These are phyloP conservation scores for Ustilago lituana DNA, from an alignment of 1,284 basidiomycete species.

Conservation along the genomic window DNA sequence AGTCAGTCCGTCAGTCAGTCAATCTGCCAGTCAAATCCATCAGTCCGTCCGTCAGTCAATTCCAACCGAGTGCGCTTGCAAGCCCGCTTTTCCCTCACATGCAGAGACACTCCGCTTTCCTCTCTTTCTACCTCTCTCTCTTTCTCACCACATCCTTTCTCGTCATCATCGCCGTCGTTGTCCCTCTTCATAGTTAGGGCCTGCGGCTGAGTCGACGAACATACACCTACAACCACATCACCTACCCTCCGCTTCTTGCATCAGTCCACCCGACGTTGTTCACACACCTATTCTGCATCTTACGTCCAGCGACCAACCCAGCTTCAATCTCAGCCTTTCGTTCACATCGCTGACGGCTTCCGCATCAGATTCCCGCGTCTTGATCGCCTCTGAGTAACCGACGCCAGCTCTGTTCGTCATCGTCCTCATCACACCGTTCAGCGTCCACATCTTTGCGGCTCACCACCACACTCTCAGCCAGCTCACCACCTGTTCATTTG, in stretches of 20 bases:
- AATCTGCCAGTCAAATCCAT: too few species aligned
- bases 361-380: constrained; percentile 3
- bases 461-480: neutral
- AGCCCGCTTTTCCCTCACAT: too few species aligned
- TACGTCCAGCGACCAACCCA: neutral
- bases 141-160: constrained; percentile 11
- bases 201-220: constrained; percentile 23
- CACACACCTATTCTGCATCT: neutral
- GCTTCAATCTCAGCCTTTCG: neutral
- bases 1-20: too few species aligned
- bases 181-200: constrained; percentile 7
- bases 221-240: neutral
- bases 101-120: constrained; percentile 6
- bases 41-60: too few species aligned
- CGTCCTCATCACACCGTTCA: constrained; percentile 6
- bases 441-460: neutral
- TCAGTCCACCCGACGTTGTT: too few species aligned
- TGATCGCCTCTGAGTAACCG: constrained; percentile 5
- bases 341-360: neutral
- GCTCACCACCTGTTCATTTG: constrained; percentile 1
- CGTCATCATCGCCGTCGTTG: constrained; percentile 14
- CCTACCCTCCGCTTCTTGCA: constrained; percentile 4
- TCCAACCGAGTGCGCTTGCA: too few species aligned
- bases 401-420: constrained; percentile 25
- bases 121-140: constrained; percentile 6